phyloP scores from a whole-genome alignment of 2,329 filamentous ascomycete genomes.

The Chrysoporthe cubensis region DNA sequence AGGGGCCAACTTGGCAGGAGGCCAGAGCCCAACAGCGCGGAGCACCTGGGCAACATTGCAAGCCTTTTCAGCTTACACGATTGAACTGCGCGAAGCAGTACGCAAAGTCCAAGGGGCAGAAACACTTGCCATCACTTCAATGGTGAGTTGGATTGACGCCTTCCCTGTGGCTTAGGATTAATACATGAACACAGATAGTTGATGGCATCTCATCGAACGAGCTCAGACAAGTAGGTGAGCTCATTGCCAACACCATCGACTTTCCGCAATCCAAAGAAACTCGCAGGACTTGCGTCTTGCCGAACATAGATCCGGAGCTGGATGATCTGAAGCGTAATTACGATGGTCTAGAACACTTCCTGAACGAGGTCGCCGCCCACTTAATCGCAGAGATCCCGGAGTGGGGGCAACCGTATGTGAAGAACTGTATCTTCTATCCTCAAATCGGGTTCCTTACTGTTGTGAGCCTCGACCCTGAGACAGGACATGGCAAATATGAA shows the following conservation, averaged over 20 bases:
- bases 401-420: slow-evolving; percentile 55
- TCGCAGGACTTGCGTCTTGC: slow-evolving; percentile 72
- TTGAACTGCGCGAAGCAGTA: slow-evolving; percentile 71
- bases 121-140: slow-evolving; percentile 54
- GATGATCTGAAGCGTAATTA: slow-evolving; percentile 80
- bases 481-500: slow-evolving; percentile 64
- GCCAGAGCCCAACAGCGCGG: slow-evolving; percentile 58
- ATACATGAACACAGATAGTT: slow-evolving; percentile 50
- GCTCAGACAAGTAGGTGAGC: slow-evolving; percentile 68
- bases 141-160: slow-evolving; percentile 43
- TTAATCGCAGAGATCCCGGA: slow-evolving; percentile 67
- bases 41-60: slow-evolving; percentile 75
- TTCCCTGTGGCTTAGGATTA: slow-evolving; percentile 11
- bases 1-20: slow-evolving; percentile 65
- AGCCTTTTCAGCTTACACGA: slow-evolving; percentile 70
- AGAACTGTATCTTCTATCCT: slow-evolving; percentile 86
- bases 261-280: slow-evolving; percentile 76
- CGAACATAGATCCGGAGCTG: slow-evolving; percentile 72
- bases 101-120: slow-evolving; percentile 59
- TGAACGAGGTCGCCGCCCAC: slow-evolving; percentile 69
- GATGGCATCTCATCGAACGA: slow-evolving; percentile 60
- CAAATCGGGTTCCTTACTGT: slow-evolving; percentile 89
- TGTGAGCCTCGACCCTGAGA: slow-evolving; percentile 64
- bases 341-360: slow-evolving; percentile 73
- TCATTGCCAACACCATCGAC: slow-evolving; percentile 76